Evolutionary conservation across 768 basidiomycete genomes (phyloP).

Genomic region (Obba rivulosa): DNA sequence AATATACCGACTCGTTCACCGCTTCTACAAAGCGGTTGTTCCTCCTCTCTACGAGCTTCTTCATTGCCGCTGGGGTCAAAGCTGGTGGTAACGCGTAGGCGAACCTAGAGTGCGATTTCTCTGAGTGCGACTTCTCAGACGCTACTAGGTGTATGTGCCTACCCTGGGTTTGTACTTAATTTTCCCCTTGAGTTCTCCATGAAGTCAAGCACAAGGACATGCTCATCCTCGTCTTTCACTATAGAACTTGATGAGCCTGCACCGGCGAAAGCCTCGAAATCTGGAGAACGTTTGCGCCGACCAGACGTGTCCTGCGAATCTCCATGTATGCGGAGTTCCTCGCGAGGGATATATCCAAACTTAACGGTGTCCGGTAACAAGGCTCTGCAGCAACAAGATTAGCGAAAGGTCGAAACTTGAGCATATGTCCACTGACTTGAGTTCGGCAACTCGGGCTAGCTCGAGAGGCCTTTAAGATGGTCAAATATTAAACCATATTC

Average conservation of each 20-base stretch:
- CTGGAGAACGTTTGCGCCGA: conserved; percentile 33
- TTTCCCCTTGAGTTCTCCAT: conserved; percentile 37
- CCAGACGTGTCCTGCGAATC: conserved; percentile 22
- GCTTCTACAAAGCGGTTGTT: conserved; percentile 61
- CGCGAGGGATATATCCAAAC: conserved; percentile 73
- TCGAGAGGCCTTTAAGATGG: conserved; percentile 59
- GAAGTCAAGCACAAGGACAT: conserved; percentile 49
- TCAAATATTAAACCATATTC: neutral
- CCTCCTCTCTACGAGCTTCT: conserved; percentile 66
- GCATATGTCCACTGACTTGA: conserved; percentile 52
- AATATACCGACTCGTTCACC: conserved; percentile 52
- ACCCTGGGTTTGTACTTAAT: conserved; percentile 26
- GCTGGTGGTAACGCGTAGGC: conserved; percentile 32
- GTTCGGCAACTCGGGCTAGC: conserved; percentile 70
- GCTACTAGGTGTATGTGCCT: neutral
- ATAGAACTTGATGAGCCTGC: conserved; percentile 20
- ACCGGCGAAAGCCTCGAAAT: conserved; percentile 28
- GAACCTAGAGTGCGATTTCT: conserved; percentile 12
- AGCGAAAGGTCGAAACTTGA: too few species aligned
- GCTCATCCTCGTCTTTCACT: conserved; percentile 35
- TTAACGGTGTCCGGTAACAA: conserved; percentile 77
- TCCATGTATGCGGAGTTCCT: conserved; percentile 52
- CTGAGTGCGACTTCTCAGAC: conserved; percentile 12
- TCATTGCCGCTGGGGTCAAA: conserved; percentile 51
- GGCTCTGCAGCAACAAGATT: conserved; percentile 40